Conservation (phyloP, 2,329 filamentous ascomycete genomes). For the Colletotrichum zoysiae region DNA sequence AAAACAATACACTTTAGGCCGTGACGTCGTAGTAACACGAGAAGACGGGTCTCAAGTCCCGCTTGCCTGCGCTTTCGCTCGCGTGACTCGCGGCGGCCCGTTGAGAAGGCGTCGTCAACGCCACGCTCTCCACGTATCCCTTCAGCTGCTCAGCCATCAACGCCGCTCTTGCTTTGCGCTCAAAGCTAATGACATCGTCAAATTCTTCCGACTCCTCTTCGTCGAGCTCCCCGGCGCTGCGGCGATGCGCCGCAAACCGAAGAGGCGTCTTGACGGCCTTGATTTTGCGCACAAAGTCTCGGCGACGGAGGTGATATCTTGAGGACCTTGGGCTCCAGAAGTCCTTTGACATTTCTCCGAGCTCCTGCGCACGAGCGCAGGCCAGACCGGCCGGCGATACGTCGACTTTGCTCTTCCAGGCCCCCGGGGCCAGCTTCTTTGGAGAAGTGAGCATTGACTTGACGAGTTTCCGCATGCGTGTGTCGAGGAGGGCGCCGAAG, state of each 20-base stretch:
- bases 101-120: neutral
- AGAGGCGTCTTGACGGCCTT: conserved; percentile 53
- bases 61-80: conserved; percentile 25
- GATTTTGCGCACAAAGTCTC: conserved; percentile 56
- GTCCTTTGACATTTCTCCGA: conserved; percentile 57
- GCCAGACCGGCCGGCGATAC: conserved; percentile 50
- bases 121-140: conserved; percentile 35
- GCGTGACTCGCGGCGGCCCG: neutral
- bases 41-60: conserved; percentile 37
- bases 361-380: conserved; percentile 51
- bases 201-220: conserved; percentile 54
- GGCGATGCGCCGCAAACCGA: conserved; percentile 55
- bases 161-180: conserved; percentile 36
- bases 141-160: conserved; percentile 36
- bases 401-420: conserved; percentile 53
- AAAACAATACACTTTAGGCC: neutral
- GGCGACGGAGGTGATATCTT: conserved; percentile 54
- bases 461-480: conserved; percentile 52
- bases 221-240: conserved; percentile 46
- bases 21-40: conserved; percentile 41
- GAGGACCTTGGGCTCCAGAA: conserved; percentile 55
- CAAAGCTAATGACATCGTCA: conserved; percentile 48
- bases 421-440: conserved; percentile 33
- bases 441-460: conserved; percentile 46
- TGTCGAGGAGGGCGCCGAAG: conserved; percentile 49